phyloP scores from a whole-genome alignment of 208 protist genomes.

The Leishmania tarentolae region DNA sequence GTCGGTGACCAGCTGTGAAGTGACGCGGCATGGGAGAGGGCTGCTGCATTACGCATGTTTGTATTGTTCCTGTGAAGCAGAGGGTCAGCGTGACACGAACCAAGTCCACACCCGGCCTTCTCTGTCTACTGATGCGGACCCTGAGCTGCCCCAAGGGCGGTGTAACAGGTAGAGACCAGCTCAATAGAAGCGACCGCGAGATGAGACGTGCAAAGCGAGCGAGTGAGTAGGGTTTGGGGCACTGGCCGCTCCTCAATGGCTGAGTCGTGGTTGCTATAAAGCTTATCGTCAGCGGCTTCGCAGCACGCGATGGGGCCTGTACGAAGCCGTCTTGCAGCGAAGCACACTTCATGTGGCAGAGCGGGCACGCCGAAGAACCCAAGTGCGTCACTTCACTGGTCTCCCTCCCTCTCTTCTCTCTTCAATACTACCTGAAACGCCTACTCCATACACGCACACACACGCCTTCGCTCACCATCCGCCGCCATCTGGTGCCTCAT shows the following conservation, averaged over 20 bases:
- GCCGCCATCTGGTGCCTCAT: background rate
- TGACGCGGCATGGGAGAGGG: background rate
- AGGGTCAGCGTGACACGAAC: background rate
- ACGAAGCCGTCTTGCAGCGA: background rate
- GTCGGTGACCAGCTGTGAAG: background rate
- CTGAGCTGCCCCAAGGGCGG: too few species aligned
- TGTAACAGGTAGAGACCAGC: background rate
- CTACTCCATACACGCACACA: too few species aligned
- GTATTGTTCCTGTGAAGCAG: background rate
- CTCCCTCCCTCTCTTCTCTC: background rate
- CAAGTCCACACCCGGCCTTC: background rate
- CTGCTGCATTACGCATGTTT: background rate
- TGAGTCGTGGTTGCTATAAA: background rate
- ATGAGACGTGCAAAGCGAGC: background rate
- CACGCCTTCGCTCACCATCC: background rate
- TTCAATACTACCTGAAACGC: background rate
- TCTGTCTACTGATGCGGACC: background rate
- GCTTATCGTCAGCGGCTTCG: background rate
- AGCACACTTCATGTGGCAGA: background rate
- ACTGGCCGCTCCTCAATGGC: background rate
- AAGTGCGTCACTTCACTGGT: background rate
- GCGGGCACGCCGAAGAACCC: background rate
- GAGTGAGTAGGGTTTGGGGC: background rate
- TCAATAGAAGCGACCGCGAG: too few species aligned
- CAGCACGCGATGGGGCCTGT: background rate